These are phyloP conservation scores for Kwoniella heveanensis DNA, from an alignment of 768 basidiomycete species.

Conservation along the genomic window DNA sequence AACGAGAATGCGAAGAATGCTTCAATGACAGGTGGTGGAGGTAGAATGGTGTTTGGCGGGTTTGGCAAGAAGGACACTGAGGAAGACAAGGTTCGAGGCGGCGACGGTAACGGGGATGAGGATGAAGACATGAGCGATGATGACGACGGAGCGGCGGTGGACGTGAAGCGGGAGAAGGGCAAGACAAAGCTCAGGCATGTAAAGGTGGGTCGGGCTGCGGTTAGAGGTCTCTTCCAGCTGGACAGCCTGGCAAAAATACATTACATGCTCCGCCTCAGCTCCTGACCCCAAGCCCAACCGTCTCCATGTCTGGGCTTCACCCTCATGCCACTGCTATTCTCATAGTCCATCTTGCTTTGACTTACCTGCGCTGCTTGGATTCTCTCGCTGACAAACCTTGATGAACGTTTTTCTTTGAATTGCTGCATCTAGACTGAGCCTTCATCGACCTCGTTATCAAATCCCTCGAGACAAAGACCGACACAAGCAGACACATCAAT, in stretches of 20 bases:
- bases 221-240: too few species aligned
- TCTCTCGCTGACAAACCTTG: too few species aligned
- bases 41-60: slow-evolving; percentile 42
- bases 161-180: slow-evolving; percentile 8
- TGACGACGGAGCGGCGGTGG: slow-evolving; percentile 1
- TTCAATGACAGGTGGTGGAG: slow-evolving; percentile 24
- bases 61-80: slow-evolving; percentile 23
- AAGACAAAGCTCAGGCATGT: slow-evolving; percentile 1
- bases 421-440: neutral
- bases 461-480: neutral
- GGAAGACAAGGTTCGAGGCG: slow-evolving; percentile 4
- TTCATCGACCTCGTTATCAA: neutral
- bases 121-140: slow-evolving; percentile 12
- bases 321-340: too few species aligned
- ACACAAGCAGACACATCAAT: neutral
- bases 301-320: too few species aligned
- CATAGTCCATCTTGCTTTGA: too few species aligned
- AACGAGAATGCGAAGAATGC: neutral
- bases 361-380: too few species aligned
- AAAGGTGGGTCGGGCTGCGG: too few species aligned
- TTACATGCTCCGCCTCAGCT: too few species aligned
- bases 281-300: too few species aligned
- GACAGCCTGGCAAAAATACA: too few species aligned
- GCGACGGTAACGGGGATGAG: slow-evolving; percentile 20
- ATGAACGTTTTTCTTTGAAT: too few species aligned